Base-by-base conservation (phyloP, 805 yeast genomes). In the Scheffersomyces ergatensis region DNA sequence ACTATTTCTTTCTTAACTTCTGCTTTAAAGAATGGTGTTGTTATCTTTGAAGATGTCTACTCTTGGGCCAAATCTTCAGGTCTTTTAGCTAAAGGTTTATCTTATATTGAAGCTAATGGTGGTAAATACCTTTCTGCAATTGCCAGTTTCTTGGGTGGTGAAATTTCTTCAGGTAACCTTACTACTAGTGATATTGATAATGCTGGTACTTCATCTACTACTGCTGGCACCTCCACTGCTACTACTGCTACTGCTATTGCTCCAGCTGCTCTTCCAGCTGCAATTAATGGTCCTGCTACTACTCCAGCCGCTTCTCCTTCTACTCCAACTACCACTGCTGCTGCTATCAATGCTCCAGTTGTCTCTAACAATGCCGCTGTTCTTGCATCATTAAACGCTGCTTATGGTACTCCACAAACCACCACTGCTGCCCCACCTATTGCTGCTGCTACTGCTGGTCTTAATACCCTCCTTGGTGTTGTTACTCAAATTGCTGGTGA, bases 41-140 rank as follows among this genome's bases (percentile, higher is more conserved):
- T 60, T 31, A 44, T 60, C 26, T 61, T 48, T 36, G 62, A 61
- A 55, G 72, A 68, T 35, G 42, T 67, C 29, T 64, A 52, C 58
- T 25, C 30, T 32, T 69, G 71, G 71, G 63, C 71, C 44, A 62
- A 67, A 54, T 41, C 49, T 15, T 54, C 61, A 12, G 74, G 74
- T 45, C 29, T 68, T 21, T 59, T 67, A 50, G 45, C 47, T 39
- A 31, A 51, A 3, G 62, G 56, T 37, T 47, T 67, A 33, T 32
- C 41, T 26, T 62, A 50, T 54, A 39, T 64, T 33, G 45, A 47
- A 17, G 42, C 42, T 30, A 52, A 55, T 51, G 71, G 67, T 44
- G 53, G 58, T 31, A 48, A 55, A 23, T 42, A 29, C 16, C 37
- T 36, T 30, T 40, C 49, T 26, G 54, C 51, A 13, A 37, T 62